These are phyloP conservation scores for Myxozyma kluyveri DNA, from an alignment of 805 yeast species.

Conservation along the genomic window DNA sequence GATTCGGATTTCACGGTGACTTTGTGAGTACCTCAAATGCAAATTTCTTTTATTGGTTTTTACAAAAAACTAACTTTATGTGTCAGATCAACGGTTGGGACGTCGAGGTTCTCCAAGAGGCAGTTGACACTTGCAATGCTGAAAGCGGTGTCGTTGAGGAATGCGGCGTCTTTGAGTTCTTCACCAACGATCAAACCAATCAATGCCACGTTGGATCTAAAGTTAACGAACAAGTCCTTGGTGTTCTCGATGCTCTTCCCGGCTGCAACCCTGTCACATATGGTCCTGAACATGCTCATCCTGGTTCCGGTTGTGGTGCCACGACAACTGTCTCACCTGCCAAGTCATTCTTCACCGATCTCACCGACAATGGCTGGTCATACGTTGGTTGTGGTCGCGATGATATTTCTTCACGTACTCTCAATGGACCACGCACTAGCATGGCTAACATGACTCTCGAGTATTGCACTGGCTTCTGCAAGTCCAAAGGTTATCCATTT, in stretches of 20 bases:
- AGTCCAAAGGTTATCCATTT: background rate
- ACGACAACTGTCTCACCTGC: background rate
- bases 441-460: background rate
- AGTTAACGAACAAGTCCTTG: slow-evolving; percentile 1
- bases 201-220: background rate
- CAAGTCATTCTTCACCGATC: background rate
- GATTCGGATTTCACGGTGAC: slow-evolving; percentile 13
- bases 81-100: slow-evolving; percentile 7
- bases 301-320: background rate
- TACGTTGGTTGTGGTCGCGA: slow-evolving; percentile 6
- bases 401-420: background rate
- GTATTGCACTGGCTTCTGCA: background rate
- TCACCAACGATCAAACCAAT: background rate
- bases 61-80: no score
- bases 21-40: background rate
- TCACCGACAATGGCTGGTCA: background rate
- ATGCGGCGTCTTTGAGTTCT: slow-evolving; percentile 1
- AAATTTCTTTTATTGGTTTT: no score
- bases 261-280: slow-evolving; percentile 6
- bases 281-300: background rate
- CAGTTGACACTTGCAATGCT: slow-evolving; percentile 2
- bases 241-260: slow-evolving; percentile 3
- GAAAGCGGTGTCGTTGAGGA: slow-evolving; percentile 7
- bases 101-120: slow-evolving; percentile 2
- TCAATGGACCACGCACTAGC: background rate